phyloP scores from a whole-genome alignment of 768 basidiomycete species.

The Lactarius indigo region DNA sequence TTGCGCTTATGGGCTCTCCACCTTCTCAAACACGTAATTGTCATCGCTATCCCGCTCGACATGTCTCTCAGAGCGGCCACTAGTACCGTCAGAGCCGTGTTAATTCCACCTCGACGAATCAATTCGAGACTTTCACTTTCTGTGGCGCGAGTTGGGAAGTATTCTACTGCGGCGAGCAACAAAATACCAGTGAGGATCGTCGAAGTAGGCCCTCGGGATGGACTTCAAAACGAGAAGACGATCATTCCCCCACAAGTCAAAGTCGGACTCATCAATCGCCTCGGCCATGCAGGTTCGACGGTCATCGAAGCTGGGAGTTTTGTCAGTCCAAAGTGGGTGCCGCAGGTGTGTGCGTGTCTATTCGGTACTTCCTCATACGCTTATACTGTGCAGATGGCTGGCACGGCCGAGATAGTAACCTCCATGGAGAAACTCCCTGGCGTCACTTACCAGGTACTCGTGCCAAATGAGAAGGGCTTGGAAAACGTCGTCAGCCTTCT shows the following conservation, averaged over 20 bases:
- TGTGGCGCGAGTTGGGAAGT: background rate
- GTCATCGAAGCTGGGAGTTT: constrained; percentile 86
- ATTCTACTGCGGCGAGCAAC: constrained; percentile 15
- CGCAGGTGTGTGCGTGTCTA: constrained; percentile 53
- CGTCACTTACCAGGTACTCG: constrained; percentile 73
- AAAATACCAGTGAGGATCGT: constrained; percentile 57
- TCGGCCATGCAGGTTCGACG: constrained; percentile 62
- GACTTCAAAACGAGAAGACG: constrained; percentile 83
- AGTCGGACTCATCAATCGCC: constrained; percentile 72
- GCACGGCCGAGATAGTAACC: constrained; percentile 71
- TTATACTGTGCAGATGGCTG: constrained; percentile 64
- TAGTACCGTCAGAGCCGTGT: background rate
- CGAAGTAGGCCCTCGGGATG: constrained; percentile 89
- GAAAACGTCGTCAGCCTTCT: constrained; percentile 63
- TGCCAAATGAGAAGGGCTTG: constrained; percentile 78
- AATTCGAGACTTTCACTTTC: background rate
- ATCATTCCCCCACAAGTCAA: constrained; percentile 71
- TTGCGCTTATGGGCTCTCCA: too few relatives aligned
- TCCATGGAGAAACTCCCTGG: constrained; percentile 48
- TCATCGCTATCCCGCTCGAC: background rate
- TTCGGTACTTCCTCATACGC: background rate
- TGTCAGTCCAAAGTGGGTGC: constrained; percentile 91
- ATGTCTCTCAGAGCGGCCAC: constrained; percentile 8
- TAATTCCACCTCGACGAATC: background rate
- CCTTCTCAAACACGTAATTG: too few relatives aligned